phyloP scores from a whole-genome alignment of 139 green algal species.

The Tetraselmis chui region DNA sequence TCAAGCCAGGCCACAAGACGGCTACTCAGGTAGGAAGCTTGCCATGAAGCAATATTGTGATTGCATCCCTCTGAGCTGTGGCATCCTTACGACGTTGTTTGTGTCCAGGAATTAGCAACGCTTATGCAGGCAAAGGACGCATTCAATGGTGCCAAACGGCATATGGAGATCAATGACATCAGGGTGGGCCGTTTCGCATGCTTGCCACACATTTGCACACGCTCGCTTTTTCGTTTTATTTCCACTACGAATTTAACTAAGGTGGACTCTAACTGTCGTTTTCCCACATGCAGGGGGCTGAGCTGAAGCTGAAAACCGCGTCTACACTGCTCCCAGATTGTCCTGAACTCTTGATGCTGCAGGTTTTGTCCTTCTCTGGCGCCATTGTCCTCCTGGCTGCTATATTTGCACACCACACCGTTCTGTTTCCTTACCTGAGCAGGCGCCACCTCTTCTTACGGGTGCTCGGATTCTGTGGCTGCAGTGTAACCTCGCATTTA shows the following conservation, averaged over 20 bases:
- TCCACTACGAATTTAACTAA: too few species aligned
- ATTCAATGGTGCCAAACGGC: not conserved
- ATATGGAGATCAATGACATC: not conserved
- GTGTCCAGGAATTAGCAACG: not conserved
- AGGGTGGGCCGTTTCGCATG: not conserved
- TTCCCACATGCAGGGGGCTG: not conserved
- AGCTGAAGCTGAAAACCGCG: not conserved
- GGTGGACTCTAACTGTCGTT: too few species aligned
- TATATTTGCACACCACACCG: too few species aligned
- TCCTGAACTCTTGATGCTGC: not conserved
- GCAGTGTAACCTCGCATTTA: not conserved
- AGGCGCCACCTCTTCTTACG: too few species aligned
- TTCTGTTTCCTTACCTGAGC: too few species aligned
- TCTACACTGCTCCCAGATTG: not conserved
- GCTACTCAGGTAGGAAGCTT: not conserved
- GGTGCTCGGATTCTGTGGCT: too few species aligned
- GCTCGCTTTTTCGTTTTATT: not conserved
- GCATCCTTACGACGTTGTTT: too few species aligned
- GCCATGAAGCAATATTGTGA: too few species aligned
- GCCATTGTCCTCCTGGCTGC: too few species aligned
- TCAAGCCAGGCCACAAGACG: not conserved
- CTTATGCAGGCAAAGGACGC: not conserved
- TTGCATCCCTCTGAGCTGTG: too few species aligned
- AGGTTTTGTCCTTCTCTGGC: too few species aligned
- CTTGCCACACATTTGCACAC: not conserved